Percentiles rank a stretch among this genome's conserved stretches.
Conservation (phyloP, 2,329 filamentous ascomycete genomes). For the Cladosporium sp. region DNA sequence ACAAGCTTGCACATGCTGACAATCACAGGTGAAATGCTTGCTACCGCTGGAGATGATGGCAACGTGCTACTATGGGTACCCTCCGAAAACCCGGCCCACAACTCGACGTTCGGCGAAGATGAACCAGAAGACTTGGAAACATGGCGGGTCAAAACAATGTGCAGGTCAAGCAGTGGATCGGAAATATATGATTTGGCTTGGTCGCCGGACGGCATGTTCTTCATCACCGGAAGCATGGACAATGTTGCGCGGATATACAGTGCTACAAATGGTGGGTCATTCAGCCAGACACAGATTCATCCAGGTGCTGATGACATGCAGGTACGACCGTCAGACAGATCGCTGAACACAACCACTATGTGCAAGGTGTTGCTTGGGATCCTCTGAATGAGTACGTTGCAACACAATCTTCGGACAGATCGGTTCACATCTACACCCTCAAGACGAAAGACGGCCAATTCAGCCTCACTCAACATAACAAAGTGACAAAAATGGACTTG, state of each 20-base stretch:
- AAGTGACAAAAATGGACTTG: conserved; percentile 89
- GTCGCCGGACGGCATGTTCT: conserved; percentile 94
- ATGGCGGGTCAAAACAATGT: conserved; percentile 98
- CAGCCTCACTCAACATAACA: conserved; percentile 71
- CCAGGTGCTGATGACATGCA: conserved; percentile 28
- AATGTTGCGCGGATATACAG: conserved; percentile 98
- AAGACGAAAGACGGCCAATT: conserved; percentile 97
- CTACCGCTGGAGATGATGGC: conserved; percentile 93
- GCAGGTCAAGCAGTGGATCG: conserved; percentile 75
- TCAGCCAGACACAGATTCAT: too few relatives aligned
- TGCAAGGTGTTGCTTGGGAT: conserved; percentile 98
- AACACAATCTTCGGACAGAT: conserved; percentile 95
- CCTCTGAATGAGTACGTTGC: conserved; percentile 96
- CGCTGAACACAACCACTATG: conserved; percentile 95
- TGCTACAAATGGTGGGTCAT: conserved; percentile 69
- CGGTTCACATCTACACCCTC: conserved; percentile 93
- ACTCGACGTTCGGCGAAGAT: conserved; percentile 64
- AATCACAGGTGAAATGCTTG: conserved; percentile 75
- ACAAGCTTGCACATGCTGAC: conserved; percentile 1
- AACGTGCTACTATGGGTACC: conserved; percentile 97
- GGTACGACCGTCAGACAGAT: conserved; percentile 79
- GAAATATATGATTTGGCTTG: conserved; percentile 98
- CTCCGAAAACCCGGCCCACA: conserved; percentile 65
- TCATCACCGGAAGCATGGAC: conserved; percentile 99
- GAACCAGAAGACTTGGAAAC: conserved; percentile 89